Conservation (phyloP, 257 asterid genomes). For the Nicotiana otophora region DNA sequence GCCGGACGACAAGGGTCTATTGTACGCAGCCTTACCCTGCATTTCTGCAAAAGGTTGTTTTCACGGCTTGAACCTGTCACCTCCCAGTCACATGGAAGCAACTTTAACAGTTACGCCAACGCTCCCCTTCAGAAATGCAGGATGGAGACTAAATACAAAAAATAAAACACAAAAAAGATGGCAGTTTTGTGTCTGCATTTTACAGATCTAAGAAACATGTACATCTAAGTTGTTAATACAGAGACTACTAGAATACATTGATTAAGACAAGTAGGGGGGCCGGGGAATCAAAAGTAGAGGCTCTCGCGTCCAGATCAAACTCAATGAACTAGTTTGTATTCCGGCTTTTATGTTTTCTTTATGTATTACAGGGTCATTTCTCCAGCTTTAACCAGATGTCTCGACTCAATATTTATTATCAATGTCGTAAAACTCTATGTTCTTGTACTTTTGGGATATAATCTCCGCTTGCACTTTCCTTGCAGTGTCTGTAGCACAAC, state of each 20-base stretch:
- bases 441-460: slow-evolving; percentile 91
- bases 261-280: not conserved
- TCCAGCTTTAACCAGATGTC: not conserved
- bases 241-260: not conserved
- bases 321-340: not conserved
- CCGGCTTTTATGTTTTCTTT: not conserved
- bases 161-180: not conserved
- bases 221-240: slow-evolving; percentile 1
- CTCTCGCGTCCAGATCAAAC: not conserved
- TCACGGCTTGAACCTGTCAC: too few relatives aligned
- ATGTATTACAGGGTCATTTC: not conserved
- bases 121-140: not conserved
- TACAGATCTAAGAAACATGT: not conserved
- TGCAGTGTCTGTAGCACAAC: slow-evolving; percentile 97
- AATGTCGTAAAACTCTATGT: slow-evolving; percentile 65
- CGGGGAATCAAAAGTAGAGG: not conserved
- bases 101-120: too few relatives aligned
- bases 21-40: too few relatives aligned
- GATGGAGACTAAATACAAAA: not conserved
- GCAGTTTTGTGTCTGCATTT: not conserved
- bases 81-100: too few relatives aligned
- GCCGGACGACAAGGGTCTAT: too few relatives aligned
- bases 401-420: slow-evolving; percentile 31
- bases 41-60: too few relatives aligned
- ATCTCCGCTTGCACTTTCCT: slow-evolving; percentile 93